These are phyloP conservation scores for Fragilaria radians DNA, from an alignment of 108 stramenopile species.

Conservation along the genomic window DNA sequence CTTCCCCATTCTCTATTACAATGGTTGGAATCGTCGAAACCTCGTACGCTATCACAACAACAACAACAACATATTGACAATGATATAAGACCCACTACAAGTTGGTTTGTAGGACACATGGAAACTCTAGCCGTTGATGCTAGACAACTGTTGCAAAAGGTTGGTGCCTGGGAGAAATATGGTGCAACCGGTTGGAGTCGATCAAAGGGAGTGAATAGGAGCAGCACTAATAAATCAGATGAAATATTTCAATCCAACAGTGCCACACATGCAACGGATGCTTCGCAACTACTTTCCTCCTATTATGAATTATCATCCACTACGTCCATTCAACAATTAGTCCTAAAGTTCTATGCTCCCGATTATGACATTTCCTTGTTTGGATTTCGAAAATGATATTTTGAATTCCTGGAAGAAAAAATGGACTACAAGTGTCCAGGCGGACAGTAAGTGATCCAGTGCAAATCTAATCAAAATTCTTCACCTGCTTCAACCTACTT, in stretches of 20 bases:
- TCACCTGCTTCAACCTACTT: too few species aligned
- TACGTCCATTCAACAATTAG: neutral
- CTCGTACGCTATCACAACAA: too few species aligned
- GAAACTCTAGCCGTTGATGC: conserved; percentile 21
- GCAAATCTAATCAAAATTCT: neutral
- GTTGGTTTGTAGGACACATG: conserved; percentile 35
- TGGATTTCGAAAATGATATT: neutral
- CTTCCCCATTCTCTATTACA: neutral
- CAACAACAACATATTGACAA: too few species aligned
- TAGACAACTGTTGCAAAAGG: conserved; percentile 12
- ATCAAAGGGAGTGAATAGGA: too few species aligned
- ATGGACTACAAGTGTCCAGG: neutral
- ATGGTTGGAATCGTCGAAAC: too few species aligned
- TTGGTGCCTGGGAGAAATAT: conserved; percentile 34
- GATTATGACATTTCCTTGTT: neutral
- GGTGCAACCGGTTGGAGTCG: conserved; percentile 44
- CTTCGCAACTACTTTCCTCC: neutral
- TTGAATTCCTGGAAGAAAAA: neutral
- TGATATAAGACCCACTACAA: conserved; percentile 31
- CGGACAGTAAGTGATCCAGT: neutral
- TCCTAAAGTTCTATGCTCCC: neutral
- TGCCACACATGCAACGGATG: neutral
- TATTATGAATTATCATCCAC: neutral
- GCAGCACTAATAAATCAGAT: conserved; percentile 13
- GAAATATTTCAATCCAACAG: conserved; percentile 25